Conservation (phyloP, 495 filamentous ascomycete species). For the Annulohypoxylon nitens region DNA sequence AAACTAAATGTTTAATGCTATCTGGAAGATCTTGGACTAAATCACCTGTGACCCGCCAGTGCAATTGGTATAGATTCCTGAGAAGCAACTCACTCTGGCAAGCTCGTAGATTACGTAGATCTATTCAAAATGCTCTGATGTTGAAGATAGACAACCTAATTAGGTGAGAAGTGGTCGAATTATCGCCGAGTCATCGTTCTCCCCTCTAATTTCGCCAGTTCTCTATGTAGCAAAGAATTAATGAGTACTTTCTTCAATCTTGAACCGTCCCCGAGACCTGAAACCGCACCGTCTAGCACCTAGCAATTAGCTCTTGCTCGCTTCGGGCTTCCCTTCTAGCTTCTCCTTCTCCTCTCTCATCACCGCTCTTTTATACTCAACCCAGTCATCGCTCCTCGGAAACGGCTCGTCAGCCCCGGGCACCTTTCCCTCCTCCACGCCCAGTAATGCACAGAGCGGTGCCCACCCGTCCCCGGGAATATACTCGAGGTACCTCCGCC, state of each 20-base stretch:
- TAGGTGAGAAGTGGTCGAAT: not conserved
- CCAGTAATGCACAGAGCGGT: constrained; percentile 50
- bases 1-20: not conserved
- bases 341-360: not conserved
- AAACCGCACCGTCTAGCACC: not conserved
- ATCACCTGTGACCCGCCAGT: too few species aligned
- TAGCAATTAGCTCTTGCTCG: not conserved
- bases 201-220: not conserved
- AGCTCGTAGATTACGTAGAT: not conserved
- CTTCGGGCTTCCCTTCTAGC: not conserved
- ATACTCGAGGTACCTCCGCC: constrained; percentile 47
- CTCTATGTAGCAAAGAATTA: not conserved
- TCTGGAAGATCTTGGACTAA: not conserved
- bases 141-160: not conserved
- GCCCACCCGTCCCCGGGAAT: constrained; percentile 50
- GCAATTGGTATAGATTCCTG: not conserved
- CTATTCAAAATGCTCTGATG: not conserved
- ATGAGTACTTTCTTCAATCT: not conserved
- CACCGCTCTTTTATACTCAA: constrained; percentile 26
- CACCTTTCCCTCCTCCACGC: constrained; percentile 8
- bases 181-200: not conserved
- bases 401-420: constrained; percentile 35
- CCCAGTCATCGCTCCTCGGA: constrained; percentile 48
- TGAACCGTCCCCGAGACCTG: not conserved
- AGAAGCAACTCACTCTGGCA: not conserved